Conservation (phyloP, 2,329 filamentous ascomycete species). For the Colletotrichum tropicicola region DNA sequence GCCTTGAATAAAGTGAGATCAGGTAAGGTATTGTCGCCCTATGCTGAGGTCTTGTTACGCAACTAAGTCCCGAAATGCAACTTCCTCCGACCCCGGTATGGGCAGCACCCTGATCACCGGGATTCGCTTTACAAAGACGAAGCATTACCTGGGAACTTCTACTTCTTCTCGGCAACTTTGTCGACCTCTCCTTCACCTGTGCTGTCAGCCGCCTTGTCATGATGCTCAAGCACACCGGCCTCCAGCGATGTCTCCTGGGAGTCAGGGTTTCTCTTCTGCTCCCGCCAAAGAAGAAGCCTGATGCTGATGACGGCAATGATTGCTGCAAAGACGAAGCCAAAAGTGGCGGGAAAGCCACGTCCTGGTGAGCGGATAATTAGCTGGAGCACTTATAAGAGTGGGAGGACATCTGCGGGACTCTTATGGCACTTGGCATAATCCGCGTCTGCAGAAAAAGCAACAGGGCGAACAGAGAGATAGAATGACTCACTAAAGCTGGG, state of each 20-base stretch:
- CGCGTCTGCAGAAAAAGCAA: neutral
- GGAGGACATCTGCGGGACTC: no score
- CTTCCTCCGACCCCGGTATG: no score
- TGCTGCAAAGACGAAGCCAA: constrained; percentile 22
- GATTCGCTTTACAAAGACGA: no score
- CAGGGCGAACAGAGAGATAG: neutral
- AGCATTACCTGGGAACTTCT: neutral
- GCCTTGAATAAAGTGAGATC: no score
- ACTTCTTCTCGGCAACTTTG: neutral
- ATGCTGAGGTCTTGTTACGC: no score
- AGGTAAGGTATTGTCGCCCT: no score
- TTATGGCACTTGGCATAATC: no score
- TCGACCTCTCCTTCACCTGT: neutral
- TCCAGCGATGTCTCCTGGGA: neutral
- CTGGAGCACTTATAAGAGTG: no score
- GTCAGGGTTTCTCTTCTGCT: constrained; percentile 11
- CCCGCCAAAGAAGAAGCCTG: constrained; percentile 2
- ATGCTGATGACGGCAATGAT: constrained; percentile 10
- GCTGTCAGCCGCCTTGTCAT: neutral
- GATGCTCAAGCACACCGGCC: neutral
- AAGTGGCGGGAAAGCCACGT: constrained; percentile 28
- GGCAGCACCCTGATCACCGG: no score
- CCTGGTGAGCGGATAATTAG: no score
- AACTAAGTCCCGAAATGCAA: no score
- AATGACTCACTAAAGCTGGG: constrained; percentile 10